These are phyloP conservation scores for Scortechinia acanthostroma DNA, from an alignment of 2,329 filamentous ascomycete genomes.

Conservation along the genomic window DNA sequence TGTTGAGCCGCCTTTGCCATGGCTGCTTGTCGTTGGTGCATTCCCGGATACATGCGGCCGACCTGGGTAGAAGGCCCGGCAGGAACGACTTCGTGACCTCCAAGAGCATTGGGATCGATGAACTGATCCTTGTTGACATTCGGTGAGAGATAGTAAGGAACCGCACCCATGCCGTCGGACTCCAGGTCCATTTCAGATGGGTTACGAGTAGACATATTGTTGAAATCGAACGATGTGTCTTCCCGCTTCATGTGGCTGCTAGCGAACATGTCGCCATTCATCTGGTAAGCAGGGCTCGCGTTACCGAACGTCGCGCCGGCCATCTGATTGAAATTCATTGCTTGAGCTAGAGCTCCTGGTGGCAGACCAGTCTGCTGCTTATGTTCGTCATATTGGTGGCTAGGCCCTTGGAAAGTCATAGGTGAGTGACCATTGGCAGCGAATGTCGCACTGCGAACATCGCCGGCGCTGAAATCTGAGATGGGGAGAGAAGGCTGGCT, in stretches of 20 bases:
- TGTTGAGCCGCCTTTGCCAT: slow-evolving; percentile 61
- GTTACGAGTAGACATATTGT: slow-evolving; percentile 57
- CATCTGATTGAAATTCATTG: slow-evolving; percentile 69
- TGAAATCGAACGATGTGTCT: slow-evolving; percentile 68
- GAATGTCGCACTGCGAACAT: slow-evolving; percentile 1
- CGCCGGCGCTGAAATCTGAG: neutral
- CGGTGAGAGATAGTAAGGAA: slow-evolving; percentile 61
- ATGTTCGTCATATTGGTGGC: slow-evolving; percentile 91
- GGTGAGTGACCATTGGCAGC: neutral
- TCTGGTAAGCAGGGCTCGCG: slow-evolving; percentile 24
- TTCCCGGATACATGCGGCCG: slow-evolving; percentile 81
- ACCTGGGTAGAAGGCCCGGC: slow-evolving; percentile 43
- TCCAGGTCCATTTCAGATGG: slow-evolving; percentile 65
- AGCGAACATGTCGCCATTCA: slow-evolving; percentile 36
- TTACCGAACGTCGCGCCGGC: slow-evolving; percentile 44
- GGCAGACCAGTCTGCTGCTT: slow-evolving; percentile 92
- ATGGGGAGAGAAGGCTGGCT: neutral
- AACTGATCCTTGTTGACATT: slow-evolving; percentile 37
- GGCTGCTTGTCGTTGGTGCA: slow-evolving; percentile 83
- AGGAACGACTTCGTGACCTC: slow-evolving; percentile 43
- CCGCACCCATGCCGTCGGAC: slow-evolving; percentile 45
- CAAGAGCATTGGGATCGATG: slow-evolving; percentile 70
- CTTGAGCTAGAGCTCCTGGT: slow-evolving; percentile 72
- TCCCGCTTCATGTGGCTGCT: slow-evolving; percentile 47
- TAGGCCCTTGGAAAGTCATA: slow-evolving; percentile 38